Conservation (phyloP, 495 filamentous ascomycete species). For the Glarea lozoyensis region DNA sequence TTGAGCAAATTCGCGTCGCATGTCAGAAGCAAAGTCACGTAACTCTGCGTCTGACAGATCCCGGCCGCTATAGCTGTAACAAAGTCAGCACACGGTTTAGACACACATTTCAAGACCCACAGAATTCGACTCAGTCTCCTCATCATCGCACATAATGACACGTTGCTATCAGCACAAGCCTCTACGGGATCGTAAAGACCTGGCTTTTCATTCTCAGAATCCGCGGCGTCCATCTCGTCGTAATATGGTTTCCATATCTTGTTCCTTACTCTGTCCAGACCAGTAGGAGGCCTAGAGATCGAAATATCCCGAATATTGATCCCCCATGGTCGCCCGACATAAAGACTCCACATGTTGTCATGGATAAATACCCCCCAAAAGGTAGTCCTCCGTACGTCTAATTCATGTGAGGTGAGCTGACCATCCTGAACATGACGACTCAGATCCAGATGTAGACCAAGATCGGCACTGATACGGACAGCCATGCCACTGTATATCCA, state of each 20-base stretch:
- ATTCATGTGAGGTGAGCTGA: neutral
- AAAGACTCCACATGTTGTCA: conserved; percentile 1
- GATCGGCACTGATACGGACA: conserved; percentile 39
- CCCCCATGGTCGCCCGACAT: neutral
- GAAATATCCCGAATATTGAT: neutral
- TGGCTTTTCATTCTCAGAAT: neutral
- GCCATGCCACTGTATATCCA: conserved; percentile 42
- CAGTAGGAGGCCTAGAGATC: neutral
- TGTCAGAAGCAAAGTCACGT: neutral
- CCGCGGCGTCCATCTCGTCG: neutral
- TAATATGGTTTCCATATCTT: neutral
- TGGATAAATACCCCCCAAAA: neutral
- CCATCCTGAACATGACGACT: neutral
- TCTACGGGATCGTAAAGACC: neutral
- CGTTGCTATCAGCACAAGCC: neutral
- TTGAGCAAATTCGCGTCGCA: neutral
- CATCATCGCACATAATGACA: no score
- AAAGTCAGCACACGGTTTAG: neutral
- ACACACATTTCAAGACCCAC: neutral
- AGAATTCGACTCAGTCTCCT: no score
- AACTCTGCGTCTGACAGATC: neutral
- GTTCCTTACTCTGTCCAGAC: neutral
- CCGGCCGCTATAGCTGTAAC: neutral
- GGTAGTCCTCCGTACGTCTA: neutral
- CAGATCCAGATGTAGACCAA: conserved; percentile 40